Base-by-base conservation (phyloP, 1,284 basidiomycete genomes). In the Xerocomus nothofagi region DNA sequence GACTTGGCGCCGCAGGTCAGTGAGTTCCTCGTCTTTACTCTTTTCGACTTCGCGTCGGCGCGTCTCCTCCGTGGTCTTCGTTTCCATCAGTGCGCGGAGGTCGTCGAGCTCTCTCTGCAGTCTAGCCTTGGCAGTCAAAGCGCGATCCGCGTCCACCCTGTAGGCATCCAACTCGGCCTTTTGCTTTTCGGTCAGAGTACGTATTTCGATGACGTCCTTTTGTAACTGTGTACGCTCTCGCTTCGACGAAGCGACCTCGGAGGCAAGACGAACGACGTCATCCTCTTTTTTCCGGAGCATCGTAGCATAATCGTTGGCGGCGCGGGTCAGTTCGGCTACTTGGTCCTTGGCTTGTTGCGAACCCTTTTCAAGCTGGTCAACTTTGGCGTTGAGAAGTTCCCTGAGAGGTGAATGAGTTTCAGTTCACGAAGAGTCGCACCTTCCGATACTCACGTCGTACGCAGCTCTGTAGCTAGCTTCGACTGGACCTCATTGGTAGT, bases 101-200 rank as follows among this genome's bases (percentile, higher is more conserved):
- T 92, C 91, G 62, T 98, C 95, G 12, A 97, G 75, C 67, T 97
- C 93, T 39, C 76, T 79, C 61, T 93, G 86, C 14, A 96, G 71
- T 57, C 85, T 87, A 37, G 73, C 70, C 31, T 82, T 80, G 6
- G 77, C 71, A 4, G 71, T 68, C 9, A 71, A 65, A 18, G 82
- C 80, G 26, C 80, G 78, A 31, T 78, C 71, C 29, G 76, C 77
- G 53, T 91, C 86, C 34, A 74, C 75, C 54, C 81, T 83, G 53
- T 85, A 81, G 1, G 82, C 77, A 2, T 79, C 74, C 8, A 93
- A 70, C 58, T 95, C 84, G 5, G 78, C 75, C 6, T 77, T 74
- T 27, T 91, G 71, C 2, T 82, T 84, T 50, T 91, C 86, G 48
- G 91, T 74, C 58, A 86, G 79, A 49, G 77, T 80, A 54, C 85